Percentiles rank a stretch among this genome's conserved stretches.
Conservation (phyloP, 169 alveolate species). For the Eimeria sp. region DNA sequence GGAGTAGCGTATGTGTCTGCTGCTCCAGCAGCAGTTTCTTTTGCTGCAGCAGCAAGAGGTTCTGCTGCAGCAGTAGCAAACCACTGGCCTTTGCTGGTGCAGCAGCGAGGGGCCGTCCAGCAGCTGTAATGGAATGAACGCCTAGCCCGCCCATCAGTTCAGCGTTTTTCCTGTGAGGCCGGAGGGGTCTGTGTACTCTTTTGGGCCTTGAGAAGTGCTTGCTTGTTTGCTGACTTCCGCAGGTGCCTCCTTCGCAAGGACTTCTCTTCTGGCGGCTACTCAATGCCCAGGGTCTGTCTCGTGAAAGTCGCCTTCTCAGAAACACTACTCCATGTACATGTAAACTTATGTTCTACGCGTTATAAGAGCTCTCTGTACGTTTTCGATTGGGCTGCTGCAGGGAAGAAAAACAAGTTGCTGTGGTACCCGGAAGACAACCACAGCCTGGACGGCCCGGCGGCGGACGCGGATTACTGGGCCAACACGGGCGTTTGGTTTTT, state of each 20-base stretch:
- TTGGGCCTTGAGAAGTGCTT: not conserved
- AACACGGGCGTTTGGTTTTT: conserved; percentile 78
- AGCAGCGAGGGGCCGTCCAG: not conserved
- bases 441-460: conserved; percentile 50
- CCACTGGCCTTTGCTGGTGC: not conserved
- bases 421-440: conserved; percentile 79
- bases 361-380: not conserved
- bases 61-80: not conserved
- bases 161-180: not conserved
- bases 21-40: not conserved
- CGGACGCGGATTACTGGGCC: conserved; percentile 74
- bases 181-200: too few species aligned
- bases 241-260: conserved; percentile 81
- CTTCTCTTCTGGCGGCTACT: conserved; percentile 47
- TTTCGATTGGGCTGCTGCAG: conserved; percentile 43
- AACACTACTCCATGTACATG: not conserved
- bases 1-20: not conserved
- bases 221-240: not conserved
- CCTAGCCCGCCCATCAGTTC: not conserved
- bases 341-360: too few species aligned
- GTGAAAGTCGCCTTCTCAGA: not conserved
- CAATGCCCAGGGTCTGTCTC: conserved; percentile 35
- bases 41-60: not conserved
- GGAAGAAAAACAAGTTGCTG: conserved; percentile 30
- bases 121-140: not conserved